Conservation (phyloP, 805 yeast genomes). For the Lipomyces chichibuensis region DNA sequence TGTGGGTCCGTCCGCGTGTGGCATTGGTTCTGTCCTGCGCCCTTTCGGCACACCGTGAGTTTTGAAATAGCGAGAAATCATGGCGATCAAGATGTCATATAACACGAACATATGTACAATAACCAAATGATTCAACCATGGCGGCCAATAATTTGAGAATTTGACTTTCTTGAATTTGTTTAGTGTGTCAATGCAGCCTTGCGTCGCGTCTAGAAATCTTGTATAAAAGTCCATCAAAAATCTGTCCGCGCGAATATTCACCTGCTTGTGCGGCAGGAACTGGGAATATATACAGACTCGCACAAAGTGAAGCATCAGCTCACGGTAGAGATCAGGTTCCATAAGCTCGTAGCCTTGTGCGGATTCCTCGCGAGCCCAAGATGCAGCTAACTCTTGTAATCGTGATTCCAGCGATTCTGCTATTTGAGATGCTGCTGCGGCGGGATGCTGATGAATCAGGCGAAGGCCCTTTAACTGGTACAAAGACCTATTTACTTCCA, state of each 20-base stretch:
- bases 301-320: conserved; percentile 7
- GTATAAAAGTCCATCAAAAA: conserved; percentile 3
- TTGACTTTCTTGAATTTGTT: conserved; percentile 8
- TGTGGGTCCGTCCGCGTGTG: background rate
- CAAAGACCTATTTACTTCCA: conserved; percentile 18
- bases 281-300: conserved; percentile 10
- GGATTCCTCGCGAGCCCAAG: background rate
- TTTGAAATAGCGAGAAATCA: conserved; percentile 4
- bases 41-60: background rate
- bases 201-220: conserved; percentile 17
- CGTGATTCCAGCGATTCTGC: conserved; percentile 16
- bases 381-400: conserved; percentile 10
- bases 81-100: conserved; percentile 16
- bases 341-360: background rate
- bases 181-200: conserved; percentile 6
- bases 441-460: background rate
- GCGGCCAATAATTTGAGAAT: conserved; percentile 18
- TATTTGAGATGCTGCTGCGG: conserved; percentile 12
- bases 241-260: background rate
- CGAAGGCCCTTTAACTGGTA: conserved; percentile 10
- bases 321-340: conserved; percentile 18
- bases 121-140: conserved; percentile 21
- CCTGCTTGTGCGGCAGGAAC: conserved; percentile 18
- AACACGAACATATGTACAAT: conserved; percentile 13
- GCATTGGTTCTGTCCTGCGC: background rate